A percentile compares a stretch with the other conserved stretches of the same genome.
Conservation (phyloP, 1,139 yeast species). For the Sugiyamaella grinbergsii region DNA sequence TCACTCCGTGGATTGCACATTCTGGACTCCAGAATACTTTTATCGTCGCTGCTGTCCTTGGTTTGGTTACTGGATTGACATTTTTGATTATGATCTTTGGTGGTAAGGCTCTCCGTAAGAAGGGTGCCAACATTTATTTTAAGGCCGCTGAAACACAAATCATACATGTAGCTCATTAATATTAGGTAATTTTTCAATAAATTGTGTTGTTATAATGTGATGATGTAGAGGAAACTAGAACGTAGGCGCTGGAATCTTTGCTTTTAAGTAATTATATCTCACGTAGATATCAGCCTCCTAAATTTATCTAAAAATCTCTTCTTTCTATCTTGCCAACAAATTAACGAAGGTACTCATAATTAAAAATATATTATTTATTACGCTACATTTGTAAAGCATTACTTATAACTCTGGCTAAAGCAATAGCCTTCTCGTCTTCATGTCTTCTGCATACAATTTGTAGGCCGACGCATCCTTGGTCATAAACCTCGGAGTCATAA, state of each 20-base stretch:
- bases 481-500: slow-evolving; percentile 51
- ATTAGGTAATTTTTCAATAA: not conserved
- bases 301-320: too few relatives aligned
- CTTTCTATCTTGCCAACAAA: too few relatives aligned
- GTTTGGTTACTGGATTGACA: slow-evolving; percentile 48
- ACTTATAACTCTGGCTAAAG: slow-evolving; percentile 39
- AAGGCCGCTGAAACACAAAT: slow-evolving; percentile 20
- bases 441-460: slow-evolving; percentile 54
- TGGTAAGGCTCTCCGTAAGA: slow-evolving; percentile 33
- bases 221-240: too few relatives aligned
- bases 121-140: slow-evolving; percentile 23
- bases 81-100: slow-evolving; percentile 45
- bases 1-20: slow-evolving; percentile 52
- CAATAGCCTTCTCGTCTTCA: slow-evolving; percentile 56
- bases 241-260: too few relatives aligned
- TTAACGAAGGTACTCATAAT: too few relatives aligned
- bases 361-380: not conserved
- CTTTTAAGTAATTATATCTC: too few relatives aligned
- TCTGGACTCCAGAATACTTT: slow-evolving; percentile 51
- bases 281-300: too few relatives aligned
- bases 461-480: slow-evolving; percentile 55
- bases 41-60: slow-evolving; percentile 49
- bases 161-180: slow-evolving; percentile 20
- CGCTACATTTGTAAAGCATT: slow-evolving; percentile 17
- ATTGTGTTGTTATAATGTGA: not conserved